phyloP scores from a whole-genome alignment of 306 rosid species.

The Prinsepia uniflora region DNA sequence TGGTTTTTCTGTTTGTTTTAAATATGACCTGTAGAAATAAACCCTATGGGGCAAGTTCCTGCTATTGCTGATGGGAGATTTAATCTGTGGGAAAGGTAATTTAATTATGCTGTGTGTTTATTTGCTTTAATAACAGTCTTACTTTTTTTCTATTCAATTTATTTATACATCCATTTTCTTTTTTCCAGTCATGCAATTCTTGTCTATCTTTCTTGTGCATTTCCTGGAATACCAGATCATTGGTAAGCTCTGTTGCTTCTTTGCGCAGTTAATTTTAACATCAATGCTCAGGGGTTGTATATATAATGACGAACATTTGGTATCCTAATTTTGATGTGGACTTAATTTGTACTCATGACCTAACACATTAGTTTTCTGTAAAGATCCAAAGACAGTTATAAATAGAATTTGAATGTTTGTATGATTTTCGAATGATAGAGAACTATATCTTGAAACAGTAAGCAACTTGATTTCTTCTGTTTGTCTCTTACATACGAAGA shows the following conservation, averaged over 20 bases:
- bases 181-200: constrained; percentile 82
- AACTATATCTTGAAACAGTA: too few relatives aligned
- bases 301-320: not conserved
- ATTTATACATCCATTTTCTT: constrained; percentile 13
- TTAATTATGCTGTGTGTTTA: not conserved
- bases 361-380: not conserved
- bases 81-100: constrained; percentile 79
- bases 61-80: constrained; percentile 79
- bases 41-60: constrained; percentile 76
- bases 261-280: not conserved
- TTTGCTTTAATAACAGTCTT: not conserved
- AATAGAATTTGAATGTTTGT: not conserved
- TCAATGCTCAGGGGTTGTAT: not conserved
- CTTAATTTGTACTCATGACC: not conserved
- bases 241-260: constrained; percentile 52
- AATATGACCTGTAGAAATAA: constrained; percentile 49
- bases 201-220: constrained; percentile 64
- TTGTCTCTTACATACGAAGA: not conserved
- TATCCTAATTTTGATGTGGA: not conserved
- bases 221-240: constrained; percentile 78
- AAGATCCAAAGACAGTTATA: not conserved
- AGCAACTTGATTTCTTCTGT: too few relatives aligned
- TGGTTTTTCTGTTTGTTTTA: constrained; percentile 4
- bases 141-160: not conserved
- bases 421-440: not conserved